Percentiles rank a stretch among this genome's conserved stretches.
Conservation (phyloP, 2,329 filamentous ascomycete genomes). For the Fusarium veterinarium region DNA sequence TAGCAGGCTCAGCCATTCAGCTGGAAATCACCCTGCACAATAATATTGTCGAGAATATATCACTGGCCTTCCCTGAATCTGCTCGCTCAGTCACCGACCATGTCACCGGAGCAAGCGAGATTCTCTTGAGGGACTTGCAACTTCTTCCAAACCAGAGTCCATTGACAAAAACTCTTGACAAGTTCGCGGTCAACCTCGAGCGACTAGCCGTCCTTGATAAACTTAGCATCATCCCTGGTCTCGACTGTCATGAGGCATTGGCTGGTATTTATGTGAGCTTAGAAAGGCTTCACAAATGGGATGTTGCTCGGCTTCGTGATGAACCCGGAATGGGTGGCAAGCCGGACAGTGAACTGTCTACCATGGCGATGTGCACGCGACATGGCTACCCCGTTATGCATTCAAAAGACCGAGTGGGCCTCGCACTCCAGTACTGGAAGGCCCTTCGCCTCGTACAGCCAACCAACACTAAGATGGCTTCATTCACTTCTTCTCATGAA, state of each 20-base stretch:
- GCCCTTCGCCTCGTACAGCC: constrained; percentile 63
- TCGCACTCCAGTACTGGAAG: constrained; percentile 84
- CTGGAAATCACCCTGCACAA: constrained; percentile 72
- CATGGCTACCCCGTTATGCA: constrained; percentile 81
- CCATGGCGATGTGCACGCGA: constrained; percentile 74
- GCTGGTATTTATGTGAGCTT: constrained; percentile 79
- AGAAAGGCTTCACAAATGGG: constrained; percentile 76
- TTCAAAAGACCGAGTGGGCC: constrained; percentile 71
- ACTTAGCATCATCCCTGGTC: constrained; percentile 73
- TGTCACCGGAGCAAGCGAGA: constrained; percentile 70
- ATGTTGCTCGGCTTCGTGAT: constrained; percentile 68
- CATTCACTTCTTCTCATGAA: constrained; percentile 54
- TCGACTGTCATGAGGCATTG: constrained; percentile 83
- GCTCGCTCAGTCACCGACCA: constrained; percentile 69
- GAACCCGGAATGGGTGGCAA: constrained; percentile 58
- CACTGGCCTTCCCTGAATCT: constrained; percentile 71
- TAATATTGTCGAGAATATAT: constrained; percentile 71
- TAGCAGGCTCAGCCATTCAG: constrained; percentile 70
- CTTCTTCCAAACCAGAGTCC: constrained; percentile 69
- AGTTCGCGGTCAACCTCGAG: constrained; percentile 78
- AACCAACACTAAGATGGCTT: constrained; percentile 51
- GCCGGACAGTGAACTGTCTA: constrained; percentile 61
- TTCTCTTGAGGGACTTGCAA: constrained; percentile 73
- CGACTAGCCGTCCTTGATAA: constrained; percentile 76
- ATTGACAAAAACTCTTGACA: constrained; percentile 76